Evolutionary conservation across 495 filamentous ascomycete genomes (phyloP), one percentile per base, ranked within the genome.

Genomic region (Podospora appendiculata): DNA sequence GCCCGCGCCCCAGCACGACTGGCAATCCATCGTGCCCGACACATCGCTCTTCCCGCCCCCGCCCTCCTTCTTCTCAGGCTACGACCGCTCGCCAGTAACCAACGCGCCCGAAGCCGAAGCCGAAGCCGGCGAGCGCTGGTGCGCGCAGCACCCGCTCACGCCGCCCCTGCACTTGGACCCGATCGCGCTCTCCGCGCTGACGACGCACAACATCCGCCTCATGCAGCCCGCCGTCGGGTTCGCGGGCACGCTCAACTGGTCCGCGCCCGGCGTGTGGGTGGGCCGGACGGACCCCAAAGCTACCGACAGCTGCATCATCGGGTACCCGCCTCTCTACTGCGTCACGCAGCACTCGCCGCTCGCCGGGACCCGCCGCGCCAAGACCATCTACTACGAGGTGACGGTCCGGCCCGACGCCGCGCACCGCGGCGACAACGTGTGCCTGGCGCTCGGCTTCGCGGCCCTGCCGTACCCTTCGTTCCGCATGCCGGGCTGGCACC

Each of bases 401-500:
- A 75, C 71, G 43, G 68, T 94, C 38, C 14, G 13, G 8, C 54
- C 72, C 0, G 48, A 53, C 1, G 62, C 56, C 40, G 58, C 59
- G 34, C 45, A 43, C 35, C 55, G 71, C 12, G 72, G 75, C 54
- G 80, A 85, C 25, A n/a, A n/a, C 25, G 79, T 83, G 49, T 76
- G 81, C 8, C 67, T 96, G 11, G 83, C 89, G 0, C 66, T 97
- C 8, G 92, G 92, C 5, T 95, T 84, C 68, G 72, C 73, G 1
- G 90, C 87, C 1, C 79, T 83, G 45, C 92, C 92, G 16, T 96
- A 95, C 67, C 92, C 92, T 0, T 75, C 79, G 0, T 96, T 90
- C 78, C 80, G 92, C 41, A 79, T 93, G 50, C 92, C 92, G 0
- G 92, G 92, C 2, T 96, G 92, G 92, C 85, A 97, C 62, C 74